These are phyloP conservation scores for Grifola frondosa DNA, from an alignment of 1,284 basidiomycete genomes.

Conservation along the genomic window DNA sequence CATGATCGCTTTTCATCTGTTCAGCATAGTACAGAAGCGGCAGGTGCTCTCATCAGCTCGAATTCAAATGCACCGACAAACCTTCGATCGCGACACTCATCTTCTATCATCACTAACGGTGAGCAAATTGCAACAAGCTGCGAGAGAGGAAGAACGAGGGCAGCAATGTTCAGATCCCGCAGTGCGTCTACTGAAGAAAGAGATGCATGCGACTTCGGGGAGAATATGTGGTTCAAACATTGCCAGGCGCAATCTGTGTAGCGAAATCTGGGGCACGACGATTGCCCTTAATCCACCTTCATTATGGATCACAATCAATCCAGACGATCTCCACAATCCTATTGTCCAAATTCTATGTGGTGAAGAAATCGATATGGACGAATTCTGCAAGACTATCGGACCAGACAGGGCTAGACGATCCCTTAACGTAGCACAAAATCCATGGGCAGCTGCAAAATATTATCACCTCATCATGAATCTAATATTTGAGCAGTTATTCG, in stretches of 20 bases:
- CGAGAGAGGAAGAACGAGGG: constrained; percentile 3
- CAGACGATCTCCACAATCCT: constrained; percentile 30
- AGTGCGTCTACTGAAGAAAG: constrained; percentile 2
- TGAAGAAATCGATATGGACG: constrained; percentile 37
- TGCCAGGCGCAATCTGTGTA: constrained; percentile 6
- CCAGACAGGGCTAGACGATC: constrained; percentile 28
- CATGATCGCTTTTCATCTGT: constrained; percentile 34
- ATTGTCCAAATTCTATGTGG: constrained; percentile 40
- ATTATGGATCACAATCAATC: constrained; percentile 32
- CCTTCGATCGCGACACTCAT: constrained; percentile 2
- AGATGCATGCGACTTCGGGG: constrained; percentile 6
- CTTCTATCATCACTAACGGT: constrained; percentile 5
- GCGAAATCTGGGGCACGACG: constrained; percentile 16
- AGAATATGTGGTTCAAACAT: constrained; percentile 5
- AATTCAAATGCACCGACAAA: constrained; percentile 7
- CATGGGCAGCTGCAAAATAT: constrained; percentile 38
- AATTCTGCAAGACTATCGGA: constrained; percentile 26
- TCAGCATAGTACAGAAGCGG: constrained; percentile 32
- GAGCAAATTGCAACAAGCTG: constrained; percentile 5
- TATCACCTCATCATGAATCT: constrained; percentile 38
- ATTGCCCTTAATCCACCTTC: constrained; percentile 13
- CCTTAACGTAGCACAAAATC: constrained; percentile 36
- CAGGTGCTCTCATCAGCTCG: constrained; percentile 13
- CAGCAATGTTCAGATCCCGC: constrained; percentile 4
- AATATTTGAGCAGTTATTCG: constrained; percentile 35